Base-by-base conservation (phyloP, 176 grass and related monocot species). In the Oryza glaberrima region DNA sequence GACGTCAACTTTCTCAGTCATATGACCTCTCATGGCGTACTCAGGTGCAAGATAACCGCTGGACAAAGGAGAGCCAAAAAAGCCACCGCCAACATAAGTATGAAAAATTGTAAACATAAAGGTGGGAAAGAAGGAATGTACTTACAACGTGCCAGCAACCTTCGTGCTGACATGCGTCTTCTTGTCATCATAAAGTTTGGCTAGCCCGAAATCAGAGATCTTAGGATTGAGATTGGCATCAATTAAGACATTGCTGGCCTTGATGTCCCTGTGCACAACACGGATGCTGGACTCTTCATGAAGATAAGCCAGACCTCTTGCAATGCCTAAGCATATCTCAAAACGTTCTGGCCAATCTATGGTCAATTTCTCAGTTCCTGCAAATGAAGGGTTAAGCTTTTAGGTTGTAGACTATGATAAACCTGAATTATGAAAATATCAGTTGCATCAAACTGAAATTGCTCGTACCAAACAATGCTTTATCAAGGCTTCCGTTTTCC, bases 21-120 rank as follows among this genome's bases (percentile, higher is more conserved):
- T 87, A 87, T 94, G 94, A 16, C 94, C 94, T 88, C 94, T 92
- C 94, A 97, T 94, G 43, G 94, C 94, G 34, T 97, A 97, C 83
- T 97, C 94, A 22, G 92, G 94, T 76, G 94, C 94, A 46, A 97
- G 87, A 77, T 97, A 97, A 25, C 94, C 94, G 70, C 94, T 97
- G 81, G 9, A 83, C 36, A 82, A 15, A 70, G 54, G 23, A 52
- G 9, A 52, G 10, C 7, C 20, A 26, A 28, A 22, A 23, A 20
- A 38, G 0, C 9, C 9, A 77, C 81, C 30, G 30, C 30, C 11
- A 80, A 63, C 70, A 75, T 35, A 76, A 66, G 17, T 49, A 20
- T 58, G 15, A 46, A 82, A 80, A 17, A 61, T 17, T 48, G 26
- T 26, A 28, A 1, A 14, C n/a, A 28, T 41, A 47, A 69, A 74